phyloP scores from a whole-genome alignment of 129 eudicot genomes.

The Ambrosia artemisiifolia region DNA sequence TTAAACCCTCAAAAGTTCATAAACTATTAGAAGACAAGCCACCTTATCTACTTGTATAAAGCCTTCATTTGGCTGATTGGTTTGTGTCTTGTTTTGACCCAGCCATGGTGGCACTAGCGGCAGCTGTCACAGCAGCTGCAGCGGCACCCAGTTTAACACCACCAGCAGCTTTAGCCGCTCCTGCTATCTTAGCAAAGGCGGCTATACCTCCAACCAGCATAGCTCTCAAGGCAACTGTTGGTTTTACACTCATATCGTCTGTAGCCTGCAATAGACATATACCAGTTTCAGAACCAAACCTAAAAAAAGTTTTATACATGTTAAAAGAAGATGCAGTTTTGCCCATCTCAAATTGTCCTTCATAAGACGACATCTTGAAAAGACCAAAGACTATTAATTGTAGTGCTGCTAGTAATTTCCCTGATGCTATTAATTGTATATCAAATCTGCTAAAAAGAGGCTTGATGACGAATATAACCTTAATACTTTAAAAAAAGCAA shows the following conservation, averaged over 20 bases:
- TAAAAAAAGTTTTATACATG: background rate
- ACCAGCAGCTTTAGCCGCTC: constrained; percentile 78
- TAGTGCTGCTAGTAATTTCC: background rate
- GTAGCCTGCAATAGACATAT: constrained; percentile 27
- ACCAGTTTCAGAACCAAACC: background rate
- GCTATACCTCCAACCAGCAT: constrained; percentile 83
- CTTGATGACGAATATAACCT: background rate
- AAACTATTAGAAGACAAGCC: background rate
- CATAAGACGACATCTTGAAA: too few relatives aligned
- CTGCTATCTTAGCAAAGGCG: constrained; percentile 71
- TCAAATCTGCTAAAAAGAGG: background rate
- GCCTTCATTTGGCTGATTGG: constrained; percentile 34
- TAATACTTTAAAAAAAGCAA: background rate
- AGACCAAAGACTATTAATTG: too few relatives aligned
- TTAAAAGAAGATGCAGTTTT: background rate
- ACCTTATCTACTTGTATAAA: constrained; percentile 14
- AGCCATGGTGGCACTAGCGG: constrained; percentile 68
- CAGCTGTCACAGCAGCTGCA: constrained; percentile 69
- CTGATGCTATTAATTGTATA: background rate
- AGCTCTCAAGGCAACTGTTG: constrained; percentile 88
- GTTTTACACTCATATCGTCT: constrained; percentile 56
- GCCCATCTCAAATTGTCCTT: background rate
- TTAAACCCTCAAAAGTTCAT: constrained; percentile 8
- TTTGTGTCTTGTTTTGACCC: constrained; percentile 59
- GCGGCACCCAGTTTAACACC: constrained; percentile 79